Conservation (phyloP, 306 rosid genomes). For the Argentina anserina region DNA sequence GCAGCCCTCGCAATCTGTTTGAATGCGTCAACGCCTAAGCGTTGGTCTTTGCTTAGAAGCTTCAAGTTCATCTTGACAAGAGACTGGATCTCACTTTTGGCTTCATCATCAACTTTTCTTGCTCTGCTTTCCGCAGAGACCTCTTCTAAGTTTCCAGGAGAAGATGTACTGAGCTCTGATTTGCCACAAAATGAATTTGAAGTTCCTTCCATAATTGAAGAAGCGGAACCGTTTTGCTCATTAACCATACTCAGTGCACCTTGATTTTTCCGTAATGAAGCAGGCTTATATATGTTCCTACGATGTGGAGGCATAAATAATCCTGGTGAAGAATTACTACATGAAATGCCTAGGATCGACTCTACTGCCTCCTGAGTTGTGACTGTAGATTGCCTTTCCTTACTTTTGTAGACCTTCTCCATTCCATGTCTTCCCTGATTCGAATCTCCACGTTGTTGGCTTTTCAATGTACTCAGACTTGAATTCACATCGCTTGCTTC, state of each 20-base stretch:
- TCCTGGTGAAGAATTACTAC: conserved; percentile 30
- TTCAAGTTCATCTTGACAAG: conserved; percentile 77
- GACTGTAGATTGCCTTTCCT: conserved; percentile 25
- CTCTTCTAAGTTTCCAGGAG: conserved; percentile 24
- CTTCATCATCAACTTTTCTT: conserved; percentile 26
- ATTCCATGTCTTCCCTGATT: conserved; percentile 12
- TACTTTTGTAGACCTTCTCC: conserved; percentile 25
- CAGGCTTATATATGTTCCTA: conserved; percentile 19
- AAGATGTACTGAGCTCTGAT: conserved; percentile 15
- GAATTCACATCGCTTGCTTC: conserved; percentile 19
- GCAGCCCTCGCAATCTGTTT: conserved; percentile 62
- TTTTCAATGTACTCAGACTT: conserved; percentile 16
- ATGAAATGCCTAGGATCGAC: conserved; percentile 17
- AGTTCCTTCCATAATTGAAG: conserved; percentile 9
- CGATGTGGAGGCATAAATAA: conserved; percentile 22
- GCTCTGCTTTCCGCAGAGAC: conserved; percentile 18
- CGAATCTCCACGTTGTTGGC: conserved; percentile 21
- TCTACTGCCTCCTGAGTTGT: conserved; percentile 27
- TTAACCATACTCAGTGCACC: conserved; percentile 8
- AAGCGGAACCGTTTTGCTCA: conserved; percentile 29
- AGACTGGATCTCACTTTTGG: conserved; percentile 62
- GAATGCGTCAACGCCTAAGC: conserved; percentile 44
- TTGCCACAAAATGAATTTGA: neutral
- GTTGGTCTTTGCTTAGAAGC: conserved; percentile 46
- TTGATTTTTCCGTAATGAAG: conserved; percentile 8